These are phyloP conservation scores for Aspergillus neotritici DNA, from an alignment of 2,329 filamentous ascomycete genomes.

Conservation along the genomic window DNA sequence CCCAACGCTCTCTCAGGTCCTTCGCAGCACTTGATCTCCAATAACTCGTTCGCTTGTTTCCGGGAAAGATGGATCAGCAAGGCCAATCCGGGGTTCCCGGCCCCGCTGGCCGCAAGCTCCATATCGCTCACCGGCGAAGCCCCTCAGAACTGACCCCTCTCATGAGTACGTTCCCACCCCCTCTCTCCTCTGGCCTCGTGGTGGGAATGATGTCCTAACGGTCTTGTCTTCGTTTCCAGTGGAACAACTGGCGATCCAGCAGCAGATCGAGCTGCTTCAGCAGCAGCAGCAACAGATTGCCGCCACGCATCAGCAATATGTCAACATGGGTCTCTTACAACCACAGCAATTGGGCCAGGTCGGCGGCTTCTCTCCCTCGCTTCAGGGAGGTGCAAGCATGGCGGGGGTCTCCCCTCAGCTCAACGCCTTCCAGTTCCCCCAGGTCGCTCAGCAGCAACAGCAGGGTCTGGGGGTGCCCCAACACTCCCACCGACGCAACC, in stretches of 20 bases:
- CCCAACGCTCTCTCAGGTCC: slow-evolving; percentile 20
- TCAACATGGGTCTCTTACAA: slow-evolving; percentile 93
- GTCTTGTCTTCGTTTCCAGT: slow-evolving; percentile 48
- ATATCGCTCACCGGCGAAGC: slow-evolving; percentile 95
- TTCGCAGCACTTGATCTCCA: slow-evolving; percentile 11
- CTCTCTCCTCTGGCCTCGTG: slow-evolving; percentile 42
- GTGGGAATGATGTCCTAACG: slow-evolving; percentile 13
- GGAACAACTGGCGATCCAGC: slow-evolving; percentile 95
- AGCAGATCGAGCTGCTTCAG: slow-evolving; percentile 95
- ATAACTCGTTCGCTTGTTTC: slow-evolving; percentile 15
- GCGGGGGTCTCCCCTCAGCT: slow-evolving; percentile 68
- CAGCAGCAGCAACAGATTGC: slow-evolving; percentile 98
- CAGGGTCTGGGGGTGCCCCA: slow-evolving; percentile 70
- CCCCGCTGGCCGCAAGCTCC: slow-evolving; percentile 79
- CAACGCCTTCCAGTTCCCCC: slow-evolving; percentile 84
- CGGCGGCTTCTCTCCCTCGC: slow-evolving; percentile 62
- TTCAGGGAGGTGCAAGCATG: slow-evolving; percentile 66
- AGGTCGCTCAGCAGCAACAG: slow-evolving; percentile 66
- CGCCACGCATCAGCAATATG: slow-evolving; percentile 93
- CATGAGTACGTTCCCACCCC: slow-evolving; percentile 72
- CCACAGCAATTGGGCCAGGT: slow-evolving; percentile 74
- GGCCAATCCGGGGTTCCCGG: slow-evolving; percentile 55
- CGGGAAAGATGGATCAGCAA: slow-evolving; percentile 59
- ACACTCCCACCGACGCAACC: slow-evolving; percentile 91
- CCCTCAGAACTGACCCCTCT: slow-evolving; percentile 94